A percentile compares a stretch with the other conserved stretches of the same genome.
phyloP scores from a whole-genome alignment of 495 filamentous ascomycete species.

The Lindgomyces ingoldianus region DNA sequence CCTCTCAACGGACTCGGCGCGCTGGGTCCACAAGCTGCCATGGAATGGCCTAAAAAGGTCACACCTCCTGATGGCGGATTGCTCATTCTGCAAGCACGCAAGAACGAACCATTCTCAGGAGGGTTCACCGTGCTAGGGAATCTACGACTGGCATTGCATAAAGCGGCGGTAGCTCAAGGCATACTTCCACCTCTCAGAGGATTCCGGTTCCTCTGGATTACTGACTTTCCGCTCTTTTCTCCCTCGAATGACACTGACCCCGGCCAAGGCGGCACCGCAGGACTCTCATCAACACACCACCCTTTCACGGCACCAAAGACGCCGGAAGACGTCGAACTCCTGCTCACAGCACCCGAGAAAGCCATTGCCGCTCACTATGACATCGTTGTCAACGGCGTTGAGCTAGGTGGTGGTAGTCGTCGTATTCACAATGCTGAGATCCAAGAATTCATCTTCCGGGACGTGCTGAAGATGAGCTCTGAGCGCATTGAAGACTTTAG shows the following conservation, averaged over 20 bases:
- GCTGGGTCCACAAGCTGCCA: conserved; percentile 73
- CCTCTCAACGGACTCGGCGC: conserved; percentile 70
- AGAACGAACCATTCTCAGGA: conserved; percentile 58
- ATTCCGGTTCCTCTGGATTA: conserved; percentile 79
- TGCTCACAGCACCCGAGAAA: conserved; percentile 68
- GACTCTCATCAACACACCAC: conserved; percentile 87
- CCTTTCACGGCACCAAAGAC: conserved; percentile 89
- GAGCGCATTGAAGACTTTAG: conserved; percentile 72
- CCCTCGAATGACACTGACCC: conserved; percentile 67
- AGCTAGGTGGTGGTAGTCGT: conserved; percentile 88
- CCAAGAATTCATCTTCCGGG: conserved; percentile 80
- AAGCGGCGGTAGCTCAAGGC: conserved; percentile 59
- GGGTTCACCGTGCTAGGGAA: conserved; percentile 80
- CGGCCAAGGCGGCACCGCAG: conserved; percentile 78
- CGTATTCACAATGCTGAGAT: conserved; percentile 86
- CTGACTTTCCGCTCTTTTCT: conserved; percentile 88
- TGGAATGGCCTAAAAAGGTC: conserved; percentile 56
- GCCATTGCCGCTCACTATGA: conserved; percentile 87
- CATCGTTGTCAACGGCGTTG: conserved; percentile 91
- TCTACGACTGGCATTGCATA: conserved; percentile 70
- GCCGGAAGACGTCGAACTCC: conserved; percentile 69
- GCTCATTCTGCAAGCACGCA: conserved; percentile 76
- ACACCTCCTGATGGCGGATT: conserved; percentile 69
- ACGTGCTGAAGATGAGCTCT: conserved; percentile 66
- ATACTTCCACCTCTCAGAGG: conserved; percentile 56